Base-by-base conservation (phyloP, 139 green algal genomes). In the Micractinium conductrix region DNA sequence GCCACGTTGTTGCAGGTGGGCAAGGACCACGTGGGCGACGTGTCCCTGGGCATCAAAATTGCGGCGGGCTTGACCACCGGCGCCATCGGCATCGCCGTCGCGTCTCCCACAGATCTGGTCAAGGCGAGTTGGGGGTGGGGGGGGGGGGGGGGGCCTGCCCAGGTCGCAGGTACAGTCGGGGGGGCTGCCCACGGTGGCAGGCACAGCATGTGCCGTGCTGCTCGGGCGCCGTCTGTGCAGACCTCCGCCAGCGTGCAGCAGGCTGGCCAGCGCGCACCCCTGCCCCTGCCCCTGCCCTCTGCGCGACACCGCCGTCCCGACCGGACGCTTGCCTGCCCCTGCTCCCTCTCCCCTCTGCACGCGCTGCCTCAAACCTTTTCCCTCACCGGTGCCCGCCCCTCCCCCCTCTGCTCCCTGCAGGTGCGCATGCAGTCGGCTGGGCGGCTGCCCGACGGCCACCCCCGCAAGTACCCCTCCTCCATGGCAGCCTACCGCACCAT, bases 391-490 rank as follows among this genome's bases (percentile, higher is more conserved):
- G 28, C n/a, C n/a, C n/a, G n/a, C n/a, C n/a, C n/a, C n/a, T n/a
- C n/a, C n/a, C n/a, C n/a, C n/a, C n/a, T n/a, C 26, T 28, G 26
- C 67, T 19, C 8, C 30, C 63, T 88, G 73, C 91, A 99, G 93
- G 95, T 98, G 73, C 91, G 97, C 73, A 98, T 99, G 96, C 97
- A 99, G 81, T 73, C 94, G 2, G 94, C 99, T 75, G 95, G 94
- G 44, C 96, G 95, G 86, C 91, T 97, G 69, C 78, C 95, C 2
- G 78, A 89, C 16, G 97, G 96, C 40, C 82, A 79, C 21, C 81
- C 94, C 2, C 93, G 91, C 79, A 95, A 93, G 86, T 99, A 99
- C 79, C 88, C 95, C 38, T 94, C 87, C 35, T 96, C 97, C 1
- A 40, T 98, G 6, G 82, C 72, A 1, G 97, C 96, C 0, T 99